Evolutionary conservation across 2,329 filamentous ascomycete species (phyloP), one percentile per base, ranked within the genome.

Genomic region (Ciborinia camelliae): DNA sequence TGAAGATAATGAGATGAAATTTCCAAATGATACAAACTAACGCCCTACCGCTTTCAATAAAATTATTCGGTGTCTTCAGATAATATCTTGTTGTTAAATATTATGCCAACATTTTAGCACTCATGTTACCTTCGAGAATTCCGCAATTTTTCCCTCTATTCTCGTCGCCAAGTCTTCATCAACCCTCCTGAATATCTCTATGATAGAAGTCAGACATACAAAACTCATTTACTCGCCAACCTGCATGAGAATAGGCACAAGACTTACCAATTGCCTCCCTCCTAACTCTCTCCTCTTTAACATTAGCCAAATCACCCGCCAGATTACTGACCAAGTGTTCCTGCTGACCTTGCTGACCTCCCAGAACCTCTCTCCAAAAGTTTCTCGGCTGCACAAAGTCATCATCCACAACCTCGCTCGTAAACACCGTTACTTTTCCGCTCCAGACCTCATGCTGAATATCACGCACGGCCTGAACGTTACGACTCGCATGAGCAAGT

Each of bases 341-440:
- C 39, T 45, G 26, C 26, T 57, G 54, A 18, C 26, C 20, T 32
- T 45, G 20, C 26, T 45, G 26, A 9, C 28, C 10, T 30, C 54
- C 54, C 2, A 57, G 18, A 45, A 57, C 26, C 7, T 32, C 54
- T 45, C 20, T 45, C 77, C 77, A 80, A 57, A 80, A 69, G 12
- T 67, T 70, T n/a, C 73, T 71, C 3, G 76, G 69, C 66, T 80
- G 78, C 60, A 71, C 75, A 66, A 77, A 79, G 65, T 80, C 78
- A 7, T 74, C 73, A n/a, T 78, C 76, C 1, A 70, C 73, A 30
- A 79, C 72, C 63, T 63, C 66, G 52, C 32, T 65, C 5, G 63
- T 50, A 30, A 63, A 70, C 1, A 45, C 62, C 12, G 50, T 37
- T 14, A 69, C 63, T 39, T 51, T 63, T 39, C 73, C 75, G 30